These are phyloP conservation scores for Amanita rimosa DNA, from an alignment of 768 basidiomycete species.

Conservation along the genomic window DNA sequence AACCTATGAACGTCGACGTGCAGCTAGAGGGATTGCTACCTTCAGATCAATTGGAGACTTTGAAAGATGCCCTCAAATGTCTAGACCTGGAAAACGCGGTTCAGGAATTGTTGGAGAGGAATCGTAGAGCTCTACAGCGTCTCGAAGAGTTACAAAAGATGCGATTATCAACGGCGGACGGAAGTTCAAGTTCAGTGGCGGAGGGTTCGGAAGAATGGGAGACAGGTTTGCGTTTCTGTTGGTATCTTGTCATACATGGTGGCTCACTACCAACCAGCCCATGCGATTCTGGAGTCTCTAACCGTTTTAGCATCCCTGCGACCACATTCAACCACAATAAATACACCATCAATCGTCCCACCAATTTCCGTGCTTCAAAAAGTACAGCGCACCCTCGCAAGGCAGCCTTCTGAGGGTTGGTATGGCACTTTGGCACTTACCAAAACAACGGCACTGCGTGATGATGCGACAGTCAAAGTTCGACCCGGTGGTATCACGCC, in stretches of 20 bases:
- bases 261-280: conserved; percentile 33
- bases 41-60: conserved; percentile 37
- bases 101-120: conserved; percentile 55
- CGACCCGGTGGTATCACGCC: conserved; percentile 23
- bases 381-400: conserved; percentile 59
- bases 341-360: conserved; percentile 43
- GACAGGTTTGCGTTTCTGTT: conserved; percentile 35
- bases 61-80: conserved; percentile 51
- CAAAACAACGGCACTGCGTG: conserved; percentile 50
- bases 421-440: conserved; percentile 57
- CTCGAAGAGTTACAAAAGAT: conserved; percentile 55
- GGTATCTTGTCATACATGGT: conserved; percentile 5
- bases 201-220: conserved; percentile 79
- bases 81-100: conserved; percentile 62
- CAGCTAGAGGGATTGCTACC: conserved; percentile 46
- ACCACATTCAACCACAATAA: conserved; percentile 37
- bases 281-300: conserved; percentile 62
- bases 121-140: conserved; percentile 48
- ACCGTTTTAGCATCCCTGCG: conserved; percentile 57
- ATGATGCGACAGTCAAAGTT: conserved; percentile 66
- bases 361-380: conserved; percentile 54
- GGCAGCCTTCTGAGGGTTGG: conserved; percentile 55
- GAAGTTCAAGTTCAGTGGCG: conserved; percentile 33
- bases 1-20: conserved; percentile 20
- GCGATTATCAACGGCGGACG: conserved; percentile 37